Base-by-base conservation (phyloP, 768 basidiomycete species). In the Jaapia argillacea region DNA sequence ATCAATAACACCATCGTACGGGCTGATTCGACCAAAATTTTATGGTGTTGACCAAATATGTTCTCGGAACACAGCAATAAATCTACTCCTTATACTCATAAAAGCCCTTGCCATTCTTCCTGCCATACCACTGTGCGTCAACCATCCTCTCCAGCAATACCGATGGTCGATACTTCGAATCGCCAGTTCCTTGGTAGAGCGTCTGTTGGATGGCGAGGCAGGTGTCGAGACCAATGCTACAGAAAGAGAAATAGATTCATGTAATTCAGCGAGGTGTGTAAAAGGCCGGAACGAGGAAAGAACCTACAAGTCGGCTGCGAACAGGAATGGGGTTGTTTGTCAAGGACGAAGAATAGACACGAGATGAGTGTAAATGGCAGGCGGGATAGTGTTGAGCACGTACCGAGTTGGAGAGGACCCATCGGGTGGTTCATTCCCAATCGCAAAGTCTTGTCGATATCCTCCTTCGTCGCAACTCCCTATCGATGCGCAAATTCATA, bases 371-470 rank as follows among this genome's bases (percentile, higher is more conserved):
- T 43, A 21, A 25, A 45, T 7, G 31, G 25, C 5, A 0, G 23
- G 25, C 16, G 13, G 12, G 16, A 50, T 22, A 35, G 23, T 1
- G 0, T 12, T 13, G 5, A n/a, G 5, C 35, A 43, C 62, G 41
- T 50, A 78, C 86, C 90, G 14, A 94, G 74, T 53, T 91, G 87
- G 4, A 96, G 64, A 2, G 92, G 92, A 3, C 93, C 92, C 86
- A 96, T 93, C 3, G 91, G 90, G 55, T 92, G 87, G 49, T 81
- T 81, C 89, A 94, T 94, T 25, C 93, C 94, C 18, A 97, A 68
- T 57, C 81, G 85, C 40, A 97, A 75, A 0, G 92, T 97, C 51
- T 83, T 91, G 64, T 98, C 93, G 46, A 98, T 96, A 57, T 97
- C 91, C 41, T 96, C 90, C 18, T 86, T 78, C 2, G 86, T 88